Base-by-base conservation (phyloP, 148 eudicot species). In the Silene conica region DNA sequence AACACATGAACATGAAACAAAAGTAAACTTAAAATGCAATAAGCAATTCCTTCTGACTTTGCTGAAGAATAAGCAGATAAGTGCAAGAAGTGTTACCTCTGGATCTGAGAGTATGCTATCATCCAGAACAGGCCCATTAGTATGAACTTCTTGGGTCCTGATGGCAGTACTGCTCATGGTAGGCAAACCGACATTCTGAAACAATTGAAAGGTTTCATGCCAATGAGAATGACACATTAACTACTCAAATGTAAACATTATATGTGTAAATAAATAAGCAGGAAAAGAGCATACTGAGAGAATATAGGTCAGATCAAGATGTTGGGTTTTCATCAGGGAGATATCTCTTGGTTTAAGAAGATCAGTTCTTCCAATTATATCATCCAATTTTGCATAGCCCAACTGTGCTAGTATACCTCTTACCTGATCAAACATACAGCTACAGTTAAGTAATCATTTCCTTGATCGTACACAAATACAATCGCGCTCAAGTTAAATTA, bases 371-470 rank as follows among this genome's bases (percentile, higher is more conserved):
- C 99, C 99, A 69, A 95, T 83, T 74, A 95, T 71, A 74, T 92
- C 97, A 82, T 92, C 99, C 79, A 95, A 85, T 81, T 95, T 95
- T 83, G 88, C 85, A 75, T 85, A 95, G 48, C 99, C 99, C 85
- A 95, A 77, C 81, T 95, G 97, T 59, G 99, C 99, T 90, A 95
- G 81, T 71, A 88, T 87, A 76, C 99, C 97, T 83, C 99, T 84
- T 46, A 92, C 97, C 98, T 94, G 86, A 65, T 63, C 73, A 81
- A 73, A 68, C 25, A 63, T 11, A 34, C 48, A 72, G 18, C 60
- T 41, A 59, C 26, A 34, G 57, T 46, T 48, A 66, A 48, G 59
- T 56, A 64, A 58, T 56, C 34, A 14, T 38, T 3, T 21, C 25
- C 28, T 43, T 23, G 41, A 14, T 0, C 67, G 48, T 38, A 43